Evolutionary conservation across 2,329 filamentous ascomycete species (phyloP).

Genomic region (Ophiostoma montium): DNA sequence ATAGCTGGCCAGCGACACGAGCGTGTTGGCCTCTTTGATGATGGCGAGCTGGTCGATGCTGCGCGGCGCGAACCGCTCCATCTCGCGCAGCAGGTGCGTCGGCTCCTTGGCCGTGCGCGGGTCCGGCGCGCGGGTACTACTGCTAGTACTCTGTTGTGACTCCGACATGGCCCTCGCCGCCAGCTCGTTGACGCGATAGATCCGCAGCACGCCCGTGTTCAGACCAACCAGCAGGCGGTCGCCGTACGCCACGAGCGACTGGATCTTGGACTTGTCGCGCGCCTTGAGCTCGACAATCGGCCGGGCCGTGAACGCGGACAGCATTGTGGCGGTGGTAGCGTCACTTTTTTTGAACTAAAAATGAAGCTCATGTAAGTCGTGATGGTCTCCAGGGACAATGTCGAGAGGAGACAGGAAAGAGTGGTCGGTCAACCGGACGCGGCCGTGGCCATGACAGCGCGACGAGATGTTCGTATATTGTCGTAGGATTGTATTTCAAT

Average conservation of each 20-base stretch:
- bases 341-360: too few species aligned
- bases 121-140: background rate
- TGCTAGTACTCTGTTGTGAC: constrained; percentile 11
- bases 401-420: background rate
- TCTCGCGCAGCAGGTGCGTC: constrained; percentile 76
- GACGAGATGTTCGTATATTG: too few species aligned
- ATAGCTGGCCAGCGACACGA: constrained; percentile 83
- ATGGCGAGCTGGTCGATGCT: constrained; percentile 88
- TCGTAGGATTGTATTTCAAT: too few species aligned
- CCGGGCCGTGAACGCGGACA: constrained; percentile 92
- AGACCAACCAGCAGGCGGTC: constrained; percentile 86
- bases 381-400: background rate
- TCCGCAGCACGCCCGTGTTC: constrained; percentile 73
- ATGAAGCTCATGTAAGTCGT: background rate
- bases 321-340: constrained; percentile 45
- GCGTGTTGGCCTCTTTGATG: constrained; percentile 85
- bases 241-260: constrained; percentile 85
- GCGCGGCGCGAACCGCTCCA: constrained; percentile 85
- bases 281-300: constrained; percentile 93
- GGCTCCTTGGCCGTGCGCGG: constrained; percentile 27
- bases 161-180: constrained; percentile 13
- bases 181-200: constrained; percentile 77
- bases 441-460: constrained; percentile 6
- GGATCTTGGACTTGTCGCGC: constrained; percentile 93
- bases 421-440: constrained; percentile 5